These are phyloP conservation scores for Suillus fuscotomentosus DNA, from an alignment of 768 basidiomycete species.

Conservation along the genomic window DNA sequence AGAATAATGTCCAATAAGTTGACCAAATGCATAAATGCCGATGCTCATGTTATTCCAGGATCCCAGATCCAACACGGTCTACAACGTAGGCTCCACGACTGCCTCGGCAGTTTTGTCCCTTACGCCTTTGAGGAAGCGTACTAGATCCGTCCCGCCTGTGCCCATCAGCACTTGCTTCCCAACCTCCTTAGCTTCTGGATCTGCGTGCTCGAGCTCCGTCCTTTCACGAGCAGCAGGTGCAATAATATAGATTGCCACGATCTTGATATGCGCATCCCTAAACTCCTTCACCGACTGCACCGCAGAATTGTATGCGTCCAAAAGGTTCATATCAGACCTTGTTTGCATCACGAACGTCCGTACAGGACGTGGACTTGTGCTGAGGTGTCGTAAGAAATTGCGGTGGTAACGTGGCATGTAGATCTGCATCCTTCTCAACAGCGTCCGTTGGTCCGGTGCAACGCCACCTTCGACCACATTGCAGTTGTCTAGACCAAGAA, in stretches of 20 bases:
- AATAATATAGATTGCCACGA: slow-evolving; percentile 74
- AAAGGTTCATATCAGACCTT: slow-evolving; percentile 28
- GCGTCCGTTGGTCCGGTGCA: slow-evolving; percentile 30
- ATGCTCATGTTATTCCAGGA: not conserved
- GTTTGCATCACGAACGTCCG: slow-evolving; percentile 46
- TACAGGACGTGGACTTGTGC: slow-evolving; percentile 56
- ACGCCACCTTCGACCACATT: slow-evolving; percentile 19
- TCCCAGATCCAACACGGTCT: not conserved
- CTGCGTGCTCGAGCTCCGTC: slow-evolving; percentile 9
- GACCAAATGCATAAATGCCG: not conserved
- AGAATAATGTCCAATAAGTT: slow-evolving; percentile 1
- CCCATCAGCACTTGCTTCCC: slow-evolving; percentile 49
- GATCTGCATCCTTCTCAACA: slow-evolving; percentile 70
- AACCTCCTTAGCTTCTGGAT: not conserved
- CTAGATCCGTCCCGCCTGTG: slow-evolving; percentile 78
- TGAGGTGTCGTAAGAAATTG: slow-evolving; percentile 69
- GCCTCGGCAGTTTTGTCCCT: slow-evolving; percentile 64
- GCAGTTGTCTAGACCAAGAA: slow-evolving; percentile 62
- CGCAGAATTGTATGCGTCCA: slow-evolving; percentile 62
- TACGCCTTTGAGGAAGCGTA: slow-evolving; percentile 72
- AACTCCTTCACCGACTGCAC: slow-evolving; percentile 68
- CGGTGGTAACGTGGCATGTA: slow-evolving; percentile 88
- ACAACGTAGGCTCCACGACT: slow-evolving; percentile 12
- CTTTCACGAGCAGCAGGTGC: slow-evolving; percentile 49
- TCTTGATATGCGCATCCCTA: slow-evolving; percentile 73